Evolutionary conservation across 441 rosid genomes (phyloP).

Genomic region (Capsella rubella): DNA sequence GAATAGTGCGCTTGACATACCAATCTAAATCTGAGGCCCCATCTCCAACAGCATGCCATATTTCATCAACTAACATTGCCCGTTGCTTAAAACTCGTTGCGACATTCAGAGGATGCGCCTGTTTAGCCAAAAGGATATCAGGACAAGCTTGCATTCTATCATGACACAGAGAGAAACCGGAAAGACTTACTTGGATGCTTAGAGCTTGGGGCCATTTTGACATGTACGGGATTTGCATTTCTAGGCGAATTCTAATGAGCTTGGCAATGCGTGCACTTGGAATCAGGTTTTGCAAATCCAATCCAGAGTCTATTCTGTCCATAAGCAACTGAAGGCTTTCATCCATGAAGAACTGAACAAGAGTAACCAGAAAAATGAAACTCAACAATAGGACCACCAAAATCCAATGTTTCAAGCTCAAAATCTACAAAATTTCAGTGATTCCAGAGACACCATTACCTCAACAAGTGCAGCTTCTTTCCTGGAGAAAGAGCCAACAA

Average conservation of each 20-base stretch:
- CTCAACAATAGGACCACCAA: constrained; percentile 20
- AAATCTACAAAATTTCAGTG: not conserved
- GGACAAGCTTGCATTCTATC: not conserved
- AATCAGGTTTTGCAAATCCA: constrained; percentile 58
- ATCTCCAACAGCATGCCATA: constrained; percentile 82
- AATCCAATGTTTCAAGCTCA: not conserved
- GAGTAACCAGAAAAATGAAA: constrained; percentile 3
- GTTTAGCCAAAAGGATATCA: constrained; percentile 29
- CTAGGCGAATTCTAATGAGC: constrained; percentile 75
- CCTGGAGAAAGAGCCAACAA: constrained; percentile 79
- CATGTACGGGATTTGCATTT: constrained; percentile 88
- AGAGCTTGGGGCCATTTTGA: constrained; percentile 98
- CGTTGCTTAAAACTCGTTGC: constrained; percentile 88
- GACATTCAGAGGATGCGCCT: constrained; percentile 88
- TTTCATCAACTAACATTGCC: constrained; percentile 84
- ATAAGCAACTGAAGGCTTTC: constrained; percentile 80
- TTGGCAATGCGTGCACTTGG: constrained; percentile 75
- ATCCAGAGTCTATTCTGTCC: constrained; percentile 70
- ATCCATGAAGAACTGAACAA: constrained; percentile 87
- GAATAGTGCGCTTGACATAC: constrained; percentile 85
- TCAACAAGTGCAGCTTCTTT: constrained; percentile 89
- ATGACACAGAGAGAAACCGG: constrained; percentile 13
- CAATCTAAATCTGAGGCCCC: constrained; percentile 79
- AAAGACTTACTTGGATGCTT: constrained; percentile 66
- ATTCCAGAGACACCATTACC: constrained; percentile 48